Conservation (phyloP, 169 alveolate species). For the Cryptosporidium parvum region DNA sequence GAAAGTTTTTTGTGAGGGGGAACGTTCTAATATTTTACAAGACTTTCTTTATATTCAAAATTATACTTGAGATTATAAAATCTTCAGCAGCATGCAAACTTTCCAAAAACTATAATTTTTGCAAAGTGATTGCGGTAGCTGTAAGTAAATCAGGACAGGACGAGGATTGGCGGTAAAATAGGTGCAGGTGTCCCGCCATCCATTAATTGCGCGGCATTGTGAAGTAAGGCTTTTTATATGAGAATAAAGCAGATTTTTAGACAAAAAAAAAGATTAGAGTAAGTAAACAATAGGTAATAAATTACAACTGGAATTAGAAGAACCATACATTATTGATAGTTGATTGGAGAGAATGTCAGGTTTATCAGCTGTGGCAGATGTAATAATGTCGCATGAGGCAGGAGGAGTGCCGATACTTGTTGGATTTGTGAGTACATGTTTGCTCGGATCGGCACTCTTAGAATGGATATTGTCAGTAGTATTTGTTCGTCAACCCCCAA, state of each 20-base stretch:
- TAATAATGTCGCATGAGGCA: constrained; percentile 22
- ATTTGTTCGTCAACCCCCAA: constrained; percentile 73
- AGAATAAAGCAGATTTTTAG: neutral
- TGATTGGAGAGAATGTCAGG: constrained; percentile 11
- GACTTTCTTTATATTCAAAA: neutral
- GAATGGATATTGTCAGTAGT: constrained; percentile 74
- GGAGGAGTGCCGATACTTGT: constrained; percentile 75
- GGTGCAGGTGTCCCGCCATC: constrained; percentile 22
- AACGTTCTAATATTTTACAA: too few species aligned
- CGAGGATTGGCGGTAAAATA: neutral
- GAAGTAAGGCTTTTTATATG: neutral
- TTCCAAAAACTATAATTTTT: neutral
- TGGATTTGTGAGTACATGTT: constrained; percentile 73
- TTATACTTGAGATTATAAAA: neutral
- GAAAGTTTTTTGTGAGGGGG: neutral
- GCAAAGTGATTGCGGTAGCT: neutral
- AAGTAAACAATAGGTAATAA: constrained; percentile 1
- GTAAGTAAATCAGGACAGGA: constrained; percentile 32
- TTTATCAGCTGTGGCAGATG: constrained; percentile 14
- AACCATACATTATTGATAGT: neutral
- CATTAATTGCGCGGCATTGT: constrained; percentile 34
- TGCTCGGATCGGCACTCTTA: constrained; percentile 66
- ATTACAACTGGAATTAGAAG: neutral
- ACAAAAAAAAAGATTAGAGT: constrained; percentile 7
- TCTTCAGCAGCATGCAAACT: neutral